These are phyloP conservation scores for Adansonia grandidieri DNA, from an alignment of 441 rosid genomes.

Conservation along the genomic window DNA sequence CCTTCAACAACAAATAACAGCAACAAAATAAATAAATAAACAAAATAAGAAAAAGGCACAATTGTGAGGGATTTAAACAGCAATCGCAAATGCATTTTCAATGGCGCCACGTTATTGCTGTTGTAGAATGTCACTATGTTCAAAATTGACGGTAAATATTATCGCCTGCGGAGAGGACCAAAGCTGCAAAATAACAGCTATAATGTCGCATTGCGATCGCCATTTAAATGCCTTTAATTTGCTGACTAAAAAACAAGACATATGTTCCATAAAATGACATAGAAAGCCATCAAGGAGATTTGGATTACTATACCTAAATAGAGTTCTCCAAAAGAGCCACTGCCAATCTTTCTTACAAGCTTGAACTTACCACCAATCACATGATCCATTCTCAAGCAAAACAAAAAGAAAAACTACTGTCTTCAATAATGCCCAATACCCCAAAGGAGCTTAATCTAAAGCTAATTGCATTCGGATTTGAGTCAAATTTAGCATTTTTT, in stretches of 20 bases:
- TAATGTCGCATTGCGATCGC: no score
- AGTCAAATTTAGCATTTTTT: conserved; percentile 28
- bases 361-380: conserved; percentile 91
- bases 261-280: background rate
- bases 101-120: no score
- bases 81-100: no score
- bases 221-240: background rate
- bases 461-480: conserved; percentile 35
- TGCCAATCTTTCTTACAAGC: conserved; percentile 95
- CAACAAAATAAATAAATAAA: background rate
- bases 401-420: conserved; percentile 22
- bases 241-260: conserved; percentile 1
- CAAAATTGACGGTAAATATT: no score
- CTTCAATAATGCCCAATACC: conserved; percentile 11
- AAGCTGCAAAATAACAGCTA: no score
- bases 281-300: background rate
- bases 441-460: conserved; percentile 25
- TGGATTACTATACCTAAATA: conserved; percentile 67
- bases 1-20: conserved; percentile 44
- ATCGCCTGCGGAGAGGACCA: no score
- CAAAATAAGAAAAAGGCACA: background rate
- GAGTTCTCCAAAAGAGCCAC: conserved; percentile 97
- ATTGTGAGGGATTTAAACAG: conserved; percentile 6
- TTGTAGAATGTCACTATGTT: no score
- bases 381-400: conserved; percentile 65